Conservation (phyloP, 2,329 filamentous ascomycete species). For the Aspergillus fijiensis region DNA sequence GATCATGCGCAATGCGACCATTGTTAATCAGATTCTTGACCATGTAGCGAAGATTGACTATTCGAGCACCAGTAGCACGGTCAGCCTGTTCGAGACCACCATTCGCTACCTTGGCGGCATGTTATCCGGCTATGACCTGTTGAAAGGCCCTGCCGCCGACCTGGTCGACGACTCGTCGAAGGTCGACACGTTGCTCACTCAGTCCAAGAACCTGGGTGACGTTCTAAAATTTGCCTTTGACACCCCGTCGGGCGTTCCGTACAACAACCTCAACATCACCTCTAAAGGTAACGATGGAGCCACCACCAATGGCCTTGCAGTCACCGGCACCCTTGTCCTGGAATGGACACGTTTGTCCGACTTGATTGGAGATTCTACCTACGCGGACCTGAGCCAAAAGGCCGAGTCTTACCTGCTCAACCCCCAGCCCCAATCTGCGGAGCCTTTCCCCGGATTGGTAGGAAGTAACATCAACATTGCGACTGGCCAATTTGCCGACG, state of each 20-base stretch:
- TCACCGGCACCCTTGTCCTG: slow-evolving; percentile 72
- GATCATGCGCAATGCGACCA: slow-evolving; percentile 68
- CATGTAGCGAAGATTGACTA: slow-evolving; percentile 73
- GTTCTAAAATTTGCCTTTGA: slow-evolving; percentile 75
- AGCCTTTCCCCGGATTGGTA: slow-evolving; percentile 76
- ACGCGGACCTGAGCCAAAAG: slow-evolving; percentile 64
- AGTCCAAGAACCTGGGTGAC: slow-evolving; percentile 69
- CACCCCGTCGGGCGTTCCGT: slow-evolving; percentile 71
- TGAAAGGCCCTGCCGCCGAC: slow-evolving; percentile 63
- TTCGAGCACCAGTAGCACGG: slow-evolving; percentile 56
- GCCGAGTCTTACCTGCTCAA: slow-evolving; percentile 69
- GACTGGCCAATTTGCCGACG: slow-evolving; percentile 67
- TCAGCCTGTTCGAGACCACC: slow-evolving; percentile 86
- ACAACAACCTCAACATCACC: slow-evolving; percentile 64
- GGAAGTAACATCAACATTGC: slow-evolving; percentile 65
- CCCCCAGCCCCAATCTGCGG: slow-evolving; percentile 60
- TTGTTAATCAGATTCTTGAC: slow-evolving; percentile 69
- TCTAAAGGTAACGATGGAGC: slow-evolving; percentile 53
- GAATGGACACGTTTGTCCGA: slow-evolving; percentile 84
- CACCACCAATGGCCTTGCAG: slow-evolving; percentile 69
- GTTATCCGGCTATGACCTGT: slow-evolving; percentile 67
- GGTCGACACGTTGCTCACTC: slow-evolving; percentile 62
- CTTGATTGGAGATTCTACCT: slow-evolving; percentile 65
- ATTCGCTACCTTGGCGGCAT: slow-evolving; percentile 84
- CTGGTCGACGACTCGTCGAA: slow-evolving; percentile 50